phyloP scores from a whole-genome alignment of 805 yeast genomes.

The Isabelozyma pseudorhagii region DNA sequence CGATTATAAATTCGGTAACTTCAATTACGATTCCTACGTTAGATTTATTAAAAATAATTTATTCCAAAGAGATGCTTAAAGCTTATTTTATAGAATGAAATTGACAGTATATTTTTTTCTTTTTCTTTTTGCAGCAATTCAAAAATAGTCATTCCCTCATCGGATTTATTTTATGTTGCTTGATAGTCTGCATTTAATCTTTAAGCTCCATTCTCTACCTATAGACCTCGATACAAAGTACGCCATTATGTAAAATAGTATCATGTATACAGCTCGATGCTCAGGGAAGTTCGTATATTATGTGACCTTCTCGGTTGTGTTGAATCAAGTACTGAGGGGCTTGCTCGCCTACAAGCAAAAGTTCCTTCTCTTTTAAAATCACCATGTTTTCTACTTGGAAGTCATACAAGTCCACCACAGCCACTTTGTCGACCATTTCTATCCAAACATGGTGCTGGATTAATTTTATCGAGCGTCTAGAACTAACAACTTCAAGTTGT shows the following conservation, averaged over 20 bases:
- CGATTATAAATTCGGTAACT: constrained; percentile 58
- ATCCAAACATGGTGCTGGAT: neutral
- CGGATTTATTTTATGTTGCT: too few relatives aligned
- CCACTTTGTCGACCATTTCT: neutral
- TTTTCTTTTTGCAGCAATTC: neutral
- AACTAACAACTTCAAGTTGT: neutral
- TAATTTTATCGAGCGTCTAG: neutral
- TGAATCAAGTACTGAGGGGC: neutral
- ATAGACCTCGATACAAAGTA: too few relatives aligned
- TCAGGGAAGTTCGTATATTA: too few relatives aligned
- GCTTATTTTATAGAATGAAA: neutral
- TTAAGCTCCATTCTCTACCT: too few relatives aligned
- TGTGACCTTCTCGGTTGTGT: neutral
- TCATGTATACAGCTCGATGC: too few relatives aligned
- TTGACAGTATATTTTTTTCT: neutral
- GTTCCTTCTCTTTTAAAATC: neutral
- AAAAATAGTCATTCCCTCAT: neutral
- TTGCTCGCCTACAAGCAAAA: neutral
- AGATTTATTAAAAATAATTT: constrained; percentile 25
- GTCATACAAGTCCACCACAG: neutral
- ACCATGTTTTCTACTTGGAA: neutral
- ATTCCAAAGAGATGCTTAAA: neutral
- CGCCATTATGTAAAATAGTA: too few relatives aligned
- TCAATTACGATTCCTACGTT: constrained; percentile 48
- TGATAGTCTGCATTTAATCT: too few relatives aligned